A percentile compares a stretch with the other conserved stretches of the same genome.
Evolutionary conservation across 163 green algal species (phyloP).

Genomic region (Coccomyxa subellipsoidea): DNA sequence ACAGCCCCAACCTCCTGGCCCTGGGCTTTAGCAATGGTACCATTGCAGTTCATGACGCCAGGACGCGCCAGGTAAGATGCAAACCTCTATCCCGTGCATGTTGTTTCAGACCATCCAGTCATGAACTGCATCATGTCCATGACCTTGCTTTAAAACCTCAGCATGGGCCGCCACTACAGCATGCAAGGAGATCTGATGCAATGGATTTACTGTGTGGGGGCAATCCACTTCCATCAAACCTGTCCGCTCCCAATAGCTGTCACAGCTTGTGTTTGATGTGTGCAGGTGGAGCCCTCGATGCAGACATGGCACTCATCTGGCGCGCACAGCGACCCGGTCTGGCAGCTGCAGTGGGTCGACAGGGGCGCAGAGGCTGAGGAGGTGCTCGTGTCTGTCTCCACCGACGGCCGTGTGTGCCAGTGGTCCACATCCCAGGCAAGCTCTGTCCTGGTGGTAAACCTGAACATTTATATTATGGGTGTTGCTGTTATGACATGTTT

Average conservation of each 20-base stretch:
- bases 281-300: slow-evolving; percentile 15
- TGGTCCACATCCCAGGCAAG: slow-evolving; percentile 76
- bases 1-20: slow-evolving; percentile 70
- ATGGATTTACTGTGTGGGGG: no score
- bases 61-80: slow-evolving; percentile 15
- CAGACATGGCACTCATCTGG: slow-evolving; percentile 26
- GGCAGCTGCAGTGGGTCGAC: slow-evolving; percentile 73
- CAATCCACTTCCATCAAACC: neutral
- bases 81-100: neutral
- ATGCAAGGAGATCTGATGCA: no score
- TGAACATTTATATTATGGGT: no score
- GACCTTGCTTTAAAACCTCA: no score
- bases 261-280: slow-evolving; percentile 9
- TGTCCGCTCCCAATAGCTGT: neutral
- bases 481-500: no score
- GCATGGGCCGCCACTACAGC: no score
- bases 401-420: slow-evolving; percentile 75
- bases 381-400: slow-evolving; percentile 78
- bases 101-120: neutral
- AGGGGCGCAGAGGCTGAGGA: slow-evolving; percentile 70
- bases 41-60: slow-evolving; percentile 79
- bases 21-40: slow-evolving; percentile 79
- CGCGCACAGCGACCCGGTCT: slow-evolving; percentile 82
- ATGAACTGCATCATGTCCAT: no score
- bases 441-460: no score